Percentiles rank a stretch among this genome's conserved stretches.
Evolutionary conservation across 129 eudicot species (phyloP).

Genomic region (Centrapalus pauciflorus): DNA sequence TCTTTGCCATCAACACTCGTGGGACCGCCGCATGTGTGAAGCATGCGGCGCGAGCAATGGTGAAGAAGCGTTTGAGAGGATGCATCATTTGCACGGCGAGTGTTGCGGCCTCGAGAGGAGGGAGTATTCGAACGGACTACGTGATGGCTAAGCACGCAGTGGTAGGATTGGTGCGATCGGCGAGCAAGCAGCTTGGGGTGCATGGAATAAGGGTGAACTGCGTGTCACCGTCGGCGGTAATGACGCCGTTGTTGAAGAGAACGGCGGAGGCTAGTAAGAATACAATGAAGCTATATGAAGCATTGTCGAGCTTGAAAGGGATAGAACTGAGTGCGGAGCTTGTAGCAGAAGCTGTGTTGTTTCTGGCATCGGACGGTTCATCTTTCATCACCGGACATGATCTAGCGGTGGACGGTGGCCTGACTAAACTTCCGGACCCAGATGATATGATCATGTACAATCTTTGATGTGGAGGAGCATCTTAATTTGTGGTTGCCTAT

Average conservation of each 20-base stretch:
- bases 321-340: constrained; percentile 1
- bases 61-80: constrained; percentile 17
- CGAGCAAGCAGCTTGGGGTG: constrained; percentile 32
- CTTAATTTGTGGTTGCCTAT: background rate
- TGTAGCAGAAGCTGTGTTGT: constrained; percentile 30
- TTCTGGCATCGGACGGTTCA: constrained; percentile 23
- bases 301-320: constrained; percentile 20
- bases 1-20: constrained; percentile 15
- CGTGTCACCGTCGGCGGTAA: constrained; percentile 32
- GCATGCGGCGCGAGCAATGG: constrained; percentile 32
- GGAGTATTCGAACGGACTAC: constrained; percentile 22
- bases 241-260: constrained; percentile 12
- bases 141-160: constrained; percentile 33
- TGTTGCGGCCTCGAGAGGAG: constrained; percentile 17
- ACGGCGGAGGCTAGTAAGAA: constrained; percentile 7
- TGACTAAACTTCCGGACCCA: constrained; percentile 25
- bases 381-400: constrained; percentile 24
- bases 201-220: constrained; percentile 35
- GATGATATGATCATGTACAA: constrained; percentile 9
- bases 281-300: constrained; percentile 18
- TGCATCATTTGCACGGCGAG: constrained; percentile 30
- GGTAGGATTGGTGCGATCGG: constrained; percentile 30
- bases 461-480: background rate
- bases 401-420: constrained; percentile 31
- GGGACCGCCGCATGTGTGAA: constrained; percentile 31